Evolutionary conservation across 176 grass and related monocot species (phyloP).

Genomic region (Bolboschoenus planiculmis): DNA sequence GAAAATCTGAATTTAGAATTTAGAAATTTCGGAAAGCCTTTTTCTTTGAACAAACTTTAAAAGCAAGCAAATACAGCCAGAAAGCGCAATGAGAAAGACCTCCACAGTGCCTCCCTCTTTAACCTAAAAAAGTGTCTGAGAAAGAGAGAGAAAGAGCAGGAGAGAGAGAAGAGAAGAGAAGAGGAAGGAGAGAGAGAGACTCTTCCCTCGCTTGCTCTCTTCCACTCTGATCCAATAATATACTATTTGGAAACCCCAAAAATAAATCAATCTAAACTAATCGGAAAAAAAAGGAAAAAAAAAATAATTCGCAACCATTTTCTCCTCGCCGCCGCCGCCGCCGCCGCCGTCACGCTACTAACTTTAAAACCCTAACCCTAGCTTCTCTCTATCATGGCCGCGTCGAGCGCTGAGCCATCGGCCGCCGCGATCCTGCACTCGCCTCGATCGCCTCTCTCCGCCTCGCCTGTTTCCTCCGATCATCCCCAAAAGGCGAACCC

Average conservation of each 20-base stretch:
- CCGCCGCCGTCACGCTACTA: constrained; percentile 29
- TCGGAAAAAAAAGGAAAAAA: constrained; percentile 5
- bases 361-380: constrained; percentile 24
- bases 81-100: too few relatives aligned
- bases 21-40: constrained; percentile 27
- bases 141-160: constrained; percentile 18
- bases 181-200: background rate
- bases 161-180: constrained; percentile 26
- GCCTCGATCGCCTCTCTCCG: constrained; percentile 14
- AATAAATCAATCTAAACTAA: background rate
- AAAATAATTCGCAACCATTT: background rate
- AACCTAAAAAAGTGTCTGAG: constrained; percentile 29
- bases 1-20: background rate
- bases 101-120: too few relatives aligned
- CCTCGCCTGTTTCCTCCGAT: background rate
- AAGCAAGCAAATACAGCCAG: background rate
- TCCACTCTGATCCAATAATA: constrained; percentile 35
- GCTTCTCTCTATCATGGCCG: constrained; percentile 31
- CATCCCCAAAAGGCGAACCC: constrained; percentile 2
- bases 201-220: background rate
- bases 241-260: constrained; percentile 18
- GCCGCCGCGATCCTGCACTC: constrained; percentile 19
- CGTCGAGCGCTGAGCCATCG: constrained; percentile 32
- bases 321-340: constrained; percentile 13
- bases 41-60: background rate